Evolutionary conservation across 805 yeast species (phyloP), one percentile per base, ranked within the genome.

Genomic region (Sugiyamaella americana): DNA sequence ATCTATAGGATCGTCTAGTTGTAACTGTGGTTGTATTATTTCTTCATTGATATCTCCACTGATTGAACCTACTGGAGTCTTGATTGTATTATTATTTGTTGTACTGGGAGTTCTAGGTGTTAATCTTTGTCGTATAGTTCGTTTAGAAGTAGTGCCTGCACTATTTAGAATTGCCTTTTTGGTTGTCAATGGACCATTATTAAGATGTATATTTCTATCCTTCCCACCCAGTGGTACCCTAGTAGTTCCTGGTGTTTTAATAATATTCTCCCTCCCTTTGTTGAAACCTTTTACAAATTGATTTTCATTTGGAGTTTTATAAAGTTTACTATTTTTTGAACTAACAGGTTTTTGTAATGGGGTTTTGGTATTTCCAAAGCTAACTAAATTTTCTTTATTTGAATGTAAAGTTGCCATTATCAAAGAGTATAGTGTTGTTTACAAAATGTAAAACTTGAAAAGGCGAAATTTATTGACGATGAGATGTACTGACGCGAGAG

Each of bases 221-320:
- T 55, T 55, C 4, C 58, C 58, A 6, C 57, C 58, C 11, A 55
- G 36, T 11, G 58, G 58, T 4, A 55, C 53, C 35, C 58, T 36
- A 13, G 47, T 26, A 19, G 51, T 48, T 8, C 41, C 45, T n/a
- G 55, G 52, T 6, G 52, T 50, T 17, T 22, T 30, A 34, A 50
- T 35, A 6, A 17, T 18, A 17, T 23, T 22, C 26, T 45, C 38
- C 16, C 21, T 23, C 8, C 10, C 30, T 16, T 42, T 38, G 5
- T 35, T 34, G 13, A 26, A 26, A 8, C 32, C 13, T 26, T 13
- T 13, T 8, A 8, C 32, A 26, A 8, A 26, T 26, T 8, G 8
- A 13, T 26, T 26, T 13, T 26, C 32, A 26, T 26, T 26, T 26
- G 32, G 32, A 26, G 32, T 26, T 16, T 23, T 26, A 13, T 23